A percentile compares a stretch with the other conserved stretches of the same genome.
Evolutionary conservation across 768 basidiomycete species (phyloP).

Genomic region (Psilocybe azurescens): DNA sequence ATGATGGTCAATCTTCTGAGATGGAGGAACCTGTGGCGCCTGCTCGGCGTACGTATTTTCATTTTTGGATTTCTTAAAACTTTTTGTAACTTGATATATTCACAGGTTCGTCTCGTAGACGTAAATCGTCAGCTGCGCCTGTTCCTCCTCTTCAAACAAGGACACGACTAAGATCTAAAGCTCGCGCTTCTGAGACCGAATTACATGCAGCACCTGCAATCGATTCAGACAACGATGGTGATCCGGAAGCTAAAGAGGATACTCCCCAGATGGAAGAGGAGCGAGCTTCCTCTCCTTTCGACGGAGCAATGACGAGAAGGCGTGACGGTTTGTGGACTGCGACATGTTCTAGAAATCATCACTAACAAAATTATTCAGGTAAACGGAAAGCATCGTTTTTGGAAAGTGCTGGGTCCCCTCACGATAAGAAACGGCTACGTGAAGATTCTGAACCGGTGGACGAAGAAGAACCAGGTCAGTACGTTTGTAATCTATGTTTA

Average conservation of each 20-base stretch:
- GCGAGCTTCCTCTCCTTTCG: constrained; percentile 35
- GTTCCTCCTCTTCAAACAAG: constrained; percentile 32
- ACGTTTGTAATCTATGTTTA: constrained; percentile 1
- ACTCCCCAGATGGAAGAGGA: constrained; percentile 37
- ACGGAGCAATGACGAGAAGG: constrained; percentile 29
- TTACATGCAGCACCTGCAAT: constrained; percentile 19
- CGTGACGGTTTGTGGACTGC: constrained; percentile 32
- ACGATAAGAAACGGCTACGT: constrained; percentile 62
- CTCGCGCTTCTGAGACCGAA: constrained; percentile 31
- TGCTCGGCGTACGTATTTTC: constrained; percentile 36
- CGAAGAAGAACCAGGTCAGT: constrained; percentile 63
- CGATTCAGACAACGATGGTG: constrained; percentile 31
- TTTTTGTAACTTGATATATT: background rate
- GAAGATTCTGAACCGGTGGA: constrained; percentile 73
- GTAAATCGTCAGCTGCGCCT: constrained; percentile 41
- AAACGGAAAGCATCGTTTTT: constrained; percentile 70
- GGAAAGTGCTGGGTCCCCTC: constrained; percentile 50
- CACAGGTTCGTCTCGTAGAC: constrained; percentile 45
- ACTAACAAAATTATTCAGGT: constrained; percentile 36
- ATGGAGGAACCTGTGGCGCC: constrained; percentile 27
- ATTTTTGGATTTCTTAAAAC: background rate
- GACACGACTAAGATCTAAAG: constrained; percentile 35
- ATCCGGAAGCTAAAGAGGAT: constrained; percentile 31
- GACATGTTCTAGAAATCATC: background rate
- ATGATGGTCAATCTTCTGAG: constrained; percentile 19